Conservation (phyloP, 768 basidiomycete genomes). For the Collybiopsis confluens region DNA sequence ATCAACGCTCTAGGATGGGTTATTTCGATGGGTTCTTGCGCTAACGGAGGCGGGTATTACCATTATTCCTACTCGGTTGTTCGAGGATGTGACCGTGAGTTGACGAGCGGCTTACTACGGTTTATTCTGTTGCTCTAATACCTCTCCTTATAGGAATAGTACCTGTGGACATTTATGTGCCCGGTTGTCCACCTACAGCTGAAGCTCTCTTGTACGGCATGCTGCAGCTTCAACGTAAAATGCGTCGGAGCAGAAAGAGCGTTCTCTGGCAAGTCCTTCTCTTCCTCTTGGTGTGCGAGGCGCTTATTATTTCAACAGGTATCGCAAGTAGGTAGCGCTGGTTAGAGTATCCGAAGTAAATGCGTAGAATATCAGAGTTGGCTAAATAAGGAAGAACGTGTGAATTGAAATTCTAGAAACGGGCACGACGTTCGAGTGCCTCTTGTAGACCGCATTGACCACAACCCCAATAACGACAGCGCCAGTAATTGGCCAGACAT, state of each 20-base stretch:
- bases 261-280: conserved; percentile 68
- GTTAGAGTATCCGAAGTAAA: background rate
- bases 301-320: conserved; percentile 31
- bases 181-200: conserved; percentile 93
- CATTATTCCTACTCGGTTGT: conserved; percentile 99
- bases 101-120: conserved; percentile 1
- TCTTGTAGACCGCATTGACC: background rate
- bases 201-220: conserved; percentile 96
- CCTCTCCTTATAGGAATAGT: conserved; percentile 75
- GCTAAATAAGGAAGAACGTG: background rate
- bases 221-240: conserved; percentile 96
- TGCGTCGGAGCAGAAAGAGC: conserved; percentile 82
- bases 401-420: background rate
- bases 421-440: background rate
- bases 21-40: conserved; percentile 99
- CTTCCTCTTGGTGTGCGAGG: background rate
- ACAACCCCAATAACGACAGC: background rate
- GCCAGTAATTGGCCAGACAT: no score
- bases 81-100: conserved; percentile 91
- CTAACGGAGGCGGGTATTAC: conserved; percentile 96
- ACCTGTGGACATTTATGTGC: conserved; percentile 97
- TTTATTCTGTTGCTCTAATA: conserved; percentile 5
- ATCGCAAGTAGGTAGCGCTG: conserved; percentile 43
- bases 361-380: background rate
- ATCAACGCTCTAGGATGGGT: conserved; percentile 72